Base-by-base conservation (phyloP, 345 rosid genomes). In the Eucalyptus curtisii region DNA sequence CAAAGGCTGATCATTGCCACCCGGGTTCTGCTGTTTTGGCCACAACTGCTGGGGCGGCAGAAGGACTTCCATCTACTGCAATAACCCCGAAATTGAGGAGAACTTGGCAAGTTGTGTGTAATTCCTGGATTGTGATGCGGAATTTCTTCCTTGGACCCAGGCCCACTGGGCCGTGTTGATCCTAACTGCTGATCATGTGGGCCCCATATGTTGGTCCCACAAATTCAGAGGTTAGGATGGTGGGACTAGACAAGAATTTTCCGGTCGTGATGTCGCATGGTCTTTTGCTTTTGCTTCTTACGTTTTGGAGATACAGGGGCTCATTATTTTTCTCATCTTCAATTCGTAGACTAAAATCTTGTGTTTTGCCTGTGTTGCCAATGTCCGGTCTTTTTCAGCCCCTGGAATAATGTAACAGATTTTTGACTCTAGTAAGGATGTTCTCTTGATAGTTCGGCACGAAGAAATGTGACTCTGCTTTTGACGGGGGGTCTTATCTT, bases 11-110 rank as follows among this genome's bases (percentile, higher is more conserved):
- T 85, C 89, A 86, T 48, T 91, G 88, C 22, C 96, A 95, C 68
- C n/a, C 49, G 20, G 98, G 99, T 27, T 95, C 95, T 86, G 87
- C 94, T 47, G 89, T 94, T 5, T 48, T 94, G n/a, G 64, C 95
- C 22, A 80, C 88, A 3, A 68, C 89, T 13, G 92, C 99, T 47
- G 50, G 93, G 42, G 95, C 5, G 97, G 98, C 37, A 93, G 94
- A 55, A 61, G 45, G 19, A 91, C 86, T 86, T 91, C 88, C 88
- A 48, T 95, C 59, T 96, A 93, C 94, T 91, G 94, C 90, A 94
- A 93, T 93, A 91, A 89, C 27, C 88, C 48, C 47, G 44, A 90
- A 91, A 86, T 64, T 85, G 71, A 85, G 59, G 59, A 20, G 59
- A 53, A 53, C 59, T 20, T 53, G 22, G 25, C 11, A 53, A 53